Evolutionary conservation across 2,329 filamentous ascomycete genomes (phyloP).

Genomic region (Epicoccum sorghinum): DNA sequence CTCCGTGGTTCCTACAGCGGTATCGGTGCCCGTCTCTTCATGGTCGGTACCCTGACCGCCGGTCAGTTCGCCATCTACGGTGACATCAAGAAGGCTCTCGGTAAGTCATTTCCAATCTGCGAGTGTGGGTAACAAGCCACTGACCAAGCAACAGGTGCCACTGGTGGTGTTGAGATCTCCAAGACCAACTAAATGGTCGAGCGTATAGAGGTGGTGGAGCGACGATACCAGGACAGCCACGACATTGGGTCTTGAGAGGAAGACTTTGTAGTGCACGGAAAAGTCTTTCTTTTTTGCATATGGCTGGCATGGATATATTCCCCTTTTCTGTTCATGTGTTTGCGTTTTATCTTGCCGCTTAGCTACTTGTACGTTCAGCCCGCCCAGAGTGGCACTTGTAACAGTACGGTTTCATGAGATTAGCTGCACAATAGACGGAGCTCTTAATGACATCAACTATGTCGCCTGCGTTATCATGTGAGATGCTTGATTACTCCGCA

Average conservation of each 20-base stretch:
- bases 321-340: slow-evolving; percentile 34
- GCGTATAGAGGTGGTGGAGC: slow-evolving; percentile 13
- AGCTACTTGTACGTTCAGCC: slow-evolving; percentile 35
- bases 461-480: not conserved
- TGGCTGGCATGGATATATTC: slow-evolving; percentile 31
- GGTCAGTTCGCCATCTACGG: slow-evolving; percentile 86
- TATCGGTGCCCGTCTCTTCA: slow-evolving; percentile 80
- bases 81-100: no score
- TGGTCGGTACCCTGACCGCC: slow-evolving; percentile 65
- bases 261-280: slow-evolving; percentile 28
- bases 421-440: slow-evolving; percentile 41
- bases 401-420: slow-evolving; percentile 38
- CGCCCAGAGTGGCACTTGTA: slow-evolving; percentile 32
- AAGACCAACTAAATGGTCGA: slow-evolving; percentile 32
- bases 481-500: no score
- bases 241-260: slow-evolving; percentile 18
- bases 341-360: slow-evolving; percentile 33
- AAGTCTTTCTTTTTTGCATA: slow-evolving; percentile 43
- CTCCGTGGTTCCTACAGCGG: slow-evolving; percentile 77
- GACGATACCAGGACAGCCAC: slow-evolving; percentile 41
- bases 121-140: not conserved
- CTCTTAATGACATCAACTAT: slow-evolving; percentile 21
- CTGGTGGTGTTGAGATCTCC: slow-evolving; percentile 61
- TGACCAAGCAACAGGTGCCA: slow-evolving; percentile 26
- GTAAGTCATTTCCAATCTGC: slow-evolving; percentile 38